Evolutionary conservation across 139 green algal genomes (phyloP), one percentile per base, ranked within the genome.

Genomic region (Micractinium conductrix): DNA sequence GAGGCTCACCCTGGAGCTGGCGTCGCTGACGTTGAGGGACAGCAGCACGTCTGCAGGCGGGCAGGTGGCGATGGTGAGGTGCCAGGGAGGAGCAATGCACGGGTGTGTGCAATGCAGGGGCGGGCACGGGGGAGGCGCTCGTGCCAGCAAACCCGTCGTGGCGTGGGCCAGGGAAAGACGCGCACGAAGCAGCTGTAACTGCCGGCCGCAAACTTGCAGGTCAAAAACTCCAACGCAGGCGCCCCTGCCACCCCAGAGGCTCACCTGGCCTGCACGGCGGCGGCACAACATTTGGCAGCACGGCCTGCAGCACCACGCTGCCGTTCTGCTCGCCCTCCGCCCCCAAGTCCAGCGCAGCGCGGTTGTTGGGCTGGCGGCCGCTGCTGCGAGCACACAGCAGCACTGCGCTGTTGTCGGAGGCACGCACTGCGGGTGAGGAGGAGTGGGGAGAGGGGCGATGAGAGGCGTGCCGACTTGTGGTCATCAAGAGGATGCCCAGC

Each of bases 1-100:
- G 24, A 91, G 67, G 33, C 24, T 75, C 38, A 90, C 55, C 50
- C 45, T 38, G 16, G 40, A 42, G 24, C 33, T 84, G 65, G 37
- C 38, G 17, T 78, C 16, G 19, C 53, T 81, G 38, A 91, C 84
- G 43, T 86, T 88, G 10, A 90, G 28, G 26, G 7, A 14, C 44
- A 89, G 86, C 12, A 63, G 40, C 26, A n/a, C n/a, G 22, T 74
- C 74, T 60, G 88, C 62, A 26, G 79, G 21, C n/a, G n/a, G n/a
- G n/a, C n/a, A n/a, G n/a, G n/a, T n/a, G n/a, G n/a, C n/a, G n/a
- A n/a, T n/a, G n/a, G n/a, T n/a, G n/a, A n/a, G n/a, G n/a, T n/a
- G n/a, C n/a, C n/a, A n/a, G n/a, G n/a, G n/a, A n/a, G n/a, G n/a
- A n/a, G n/a, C n/a, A n/a, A n/a, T n/a, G n/a, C n/a, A n/a, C n/a